phyloP scores from a whole-genome alignment of 495 filamentous ascomycete genomes.

The Terfezia claveryi region DNA sequence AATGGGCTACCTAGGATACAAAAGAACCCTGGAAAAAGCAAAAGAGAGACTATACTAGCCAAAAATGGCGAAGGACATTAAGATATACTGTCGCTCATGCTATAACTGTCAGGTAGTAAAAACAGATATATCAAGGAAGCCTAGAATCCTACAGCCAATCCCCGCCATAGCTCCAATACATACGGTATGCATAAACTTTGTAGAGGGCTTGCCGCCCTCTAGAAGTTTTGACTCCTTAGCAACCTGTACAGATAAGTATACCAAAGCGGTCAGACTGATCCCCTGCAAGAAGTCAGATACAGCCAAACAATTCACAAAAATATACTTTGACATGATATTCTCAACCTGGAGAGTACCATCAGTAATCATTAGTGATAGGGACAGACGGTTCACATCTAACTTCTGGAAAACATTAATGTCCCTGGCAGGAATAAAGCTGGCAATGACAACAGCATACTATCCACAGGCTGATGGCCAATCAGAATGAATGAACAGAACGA shows the following conservation, averaged over 20 bases:
- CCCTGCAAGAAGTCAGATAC: not conserved
- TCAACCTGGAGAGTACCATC: not conserved
- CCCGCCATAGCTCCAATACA: not conserved
- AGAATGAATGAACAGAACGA: not conserved
- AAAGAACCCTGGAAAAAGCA: not conserved
- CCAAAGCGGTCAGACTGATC: too few relatives aligned
- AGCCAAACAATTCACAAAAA: not conserved
- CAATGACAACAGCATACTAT: not conserved
- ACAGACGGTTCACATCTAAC: not conserved
- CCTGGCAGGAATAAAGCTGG: not conserved
- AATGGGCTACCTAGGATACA: not conserved
- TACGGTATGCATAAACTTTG: too few relatives aligned
- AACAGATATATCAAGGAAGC: not conserved
- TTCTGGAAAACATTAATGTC: conserved; percentile 1
- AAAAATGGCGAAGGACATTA: not conserved
- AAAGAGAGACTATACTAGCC: not conserved
- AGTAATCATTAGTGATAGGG: conserved; percentile 3
- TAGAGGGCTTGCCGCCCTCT: too few relatives aligned
- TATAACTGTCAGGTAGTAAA: not conserved
- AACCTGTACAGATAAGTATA: too few relatives aligned
- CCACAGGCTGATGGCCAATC: not conserved
- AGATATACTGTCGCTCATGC: not conserved
- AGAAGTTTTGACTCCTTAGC: too few relatives aligned
- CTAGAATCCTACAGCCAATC: not conserved
- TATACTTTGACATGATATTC: not conserved